Evolutionary conservation across 352 stramenopile genomes (phyloP).

Genomic region (Phytophthora pinifolia): DNA sequence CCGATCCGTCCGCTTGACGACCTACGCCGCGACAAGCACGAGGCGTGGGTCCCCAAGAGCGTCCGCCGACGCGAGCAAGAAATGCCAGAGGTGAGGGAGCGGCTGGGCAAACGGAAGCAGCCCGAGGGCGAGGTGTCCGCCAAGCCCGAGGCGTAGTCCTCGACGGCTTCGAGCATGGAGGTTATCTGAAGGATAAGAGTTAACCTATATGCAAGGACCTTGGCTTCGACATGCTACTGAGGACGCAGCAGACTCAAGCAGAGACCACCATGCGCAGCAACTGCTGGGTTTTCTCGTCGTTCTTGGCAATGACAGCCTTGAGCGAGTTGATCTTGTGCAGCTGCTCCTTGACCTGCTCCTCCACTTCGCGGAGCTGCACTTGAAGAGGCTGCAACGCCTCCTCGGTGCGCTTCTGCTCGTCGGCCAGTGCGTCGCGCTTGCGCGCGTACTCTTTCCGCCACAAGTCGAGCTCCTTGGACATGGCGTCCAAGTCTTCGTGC

Average conservation of each 20-base stretch:
- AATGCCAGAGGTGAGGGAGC: conserved; percentile 68
- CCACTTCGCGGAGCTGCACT: conserved; percentile 81
- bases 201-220: conserved; percentile 17
- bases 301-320: conserved; percentile 92
- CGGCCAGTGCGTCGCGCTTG: conserved; percentile 76
- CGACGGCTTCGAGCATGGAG: too few relatives aligned
- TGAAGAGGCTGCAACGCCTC: conserved; percentile 84
- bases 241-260: conserved; percentile 30
- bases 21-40: conserved; percentile 61
- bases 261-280: conserved; percentile 89
- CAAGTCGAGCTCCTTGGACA: conserved; percentile 92
- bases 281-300: conserved; percentile 91
- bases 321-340: conserved; percentile 91
- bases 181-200: conserved; percentile 16
- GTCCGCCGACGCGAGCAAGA: conserved; percentile 54
- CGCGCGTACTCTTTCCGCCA: conserved; percentile 88
- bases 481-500: conserved; percentile 92
- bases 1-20: conserved; percentile 54
- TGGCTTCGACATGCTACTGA: too few relatives aligned
- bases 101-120: conserved; percentile 37
- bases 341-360: conserved; percentile 92
- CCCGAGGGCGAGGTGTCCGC: conserved; percentile 7
- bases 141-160: not conserved
- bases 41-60: conserved; percentile 68
- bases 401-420: conserved; percentile 85